Conservation (phyloP, 495 filamentous ascomycete genomes). For the Podospora anserina region DNA sequence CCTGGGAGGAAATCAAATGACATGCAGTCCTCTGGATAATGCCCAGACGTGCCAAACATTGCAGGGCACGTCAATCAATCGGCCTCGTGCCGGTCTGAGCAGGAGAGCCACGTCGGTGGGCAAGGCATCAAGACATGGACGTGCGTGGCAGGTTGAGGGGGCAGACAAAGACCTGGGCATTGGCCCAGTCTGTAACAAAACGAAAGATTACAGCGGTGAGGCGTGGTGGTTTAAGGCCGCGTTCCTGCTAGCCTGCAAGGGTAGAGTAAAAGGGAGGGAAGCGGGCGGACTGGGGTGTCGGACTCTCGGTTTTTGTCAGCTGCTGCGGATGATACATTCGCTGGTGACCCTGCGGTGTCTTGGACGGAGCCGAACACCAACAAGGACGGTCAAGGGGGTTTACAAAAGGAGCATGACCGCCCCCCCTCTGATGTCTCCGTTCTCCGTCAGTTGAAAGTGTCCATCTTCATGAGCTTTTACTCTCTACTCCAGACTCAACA, state of each 20-base stretch:
- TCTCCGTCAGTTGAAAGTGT: not conserved
- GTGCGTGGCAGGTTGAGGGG: not conserved
- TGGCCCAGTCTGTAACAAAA: not conserved
- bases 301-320: conserved; percentile 33
- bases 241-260: conserved; percentile 15
- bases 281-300: conserved; percentile 18
- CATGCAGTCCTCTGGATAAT: not conserved
- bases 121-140: not conserved
- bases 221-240: not conserved
- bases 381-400: conserved; percentile 25
- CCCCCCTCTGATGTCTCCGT: conserved; percentile 16
- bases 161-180: not conserved
- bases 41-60: not conserved
- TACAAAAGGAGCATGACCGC: conserved; percentile 29
- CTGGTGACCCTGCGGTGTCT: conserved; percentile 31
- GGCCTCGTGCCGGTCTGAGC: too few species aligned
- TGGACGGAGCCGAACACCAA: conserved; percentile 30
- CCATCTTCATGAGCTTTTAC: not conserved
- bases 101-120: not conserved
- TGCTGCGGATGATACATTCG: conserved; percentile 34
- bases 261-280: conserved; percentile 8
- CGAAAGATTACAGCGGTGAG: not conserved
- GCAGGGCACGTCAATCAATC: not conserved
- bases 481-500: not conserved
- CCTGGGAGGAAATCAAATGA: not conserved